A percentile compares a stretch with the other conserved stretches of the same genome.
Conservation (phyloP, 768 basidiomycete genomes). For the Mrakia gelida region DNA sequence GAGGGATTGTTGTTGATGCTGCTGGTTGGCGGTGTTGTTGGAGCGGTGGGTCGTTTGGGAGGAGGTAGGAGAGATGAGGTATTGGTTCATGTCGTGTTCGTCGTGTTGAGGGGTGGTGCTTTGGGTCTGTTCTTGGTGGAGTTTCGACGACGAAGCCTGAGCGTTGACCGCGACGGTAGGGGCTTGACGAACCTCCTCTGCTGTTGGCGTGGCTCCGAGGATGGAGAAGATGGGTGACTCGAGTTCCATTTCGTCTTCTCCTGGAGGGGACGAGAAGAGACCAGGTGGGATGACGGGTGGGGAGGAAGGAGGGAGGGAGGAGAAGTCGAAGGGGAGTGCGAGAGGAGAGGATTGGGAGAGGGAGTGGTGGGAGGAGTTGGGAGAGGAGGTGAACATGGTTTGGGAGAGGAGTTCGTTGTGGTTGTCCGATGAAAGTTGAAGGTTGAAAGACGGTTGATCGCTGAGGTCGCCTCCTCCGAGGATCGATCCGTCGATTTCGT, state of each 20-base stretch:
- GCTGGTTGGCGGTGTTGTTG: not conserved
- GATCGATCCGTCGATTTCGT: slow-evolving; percentile 4
- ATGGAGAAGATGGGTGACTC: not conserved
- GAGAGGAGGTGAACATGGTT: slow-evolving; percentile 20
- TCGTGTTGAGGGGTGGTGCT: not conserved
- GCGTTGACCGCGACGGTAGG: not conserved
- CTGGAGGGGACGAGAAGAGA: slow-evolving; percentile 24
- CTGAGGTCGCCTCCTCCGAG: slow-evolving; percentile 4
- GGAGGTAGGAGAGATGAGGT: slow-evolving; percentile 15
- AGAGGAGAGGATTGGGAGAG: slow-evolving; percentile 25
- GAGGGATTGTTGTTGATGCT: not conserved
- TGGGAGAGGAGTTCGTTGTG: slow-evolving; percentile 19
- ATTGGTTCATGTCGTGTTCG: slow-evolving; percentile 2
- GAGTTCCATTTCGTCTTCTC: slow-evolving; percentile 16
- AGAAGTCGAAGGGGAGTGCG: slow-evolving; percentile 27
- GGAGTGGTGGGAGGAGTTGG: slow-evolving; percentile 14
- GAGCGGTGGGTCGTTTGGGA: not conserved
- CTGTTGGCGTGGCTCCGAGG: slow-evolving; percentile 3
- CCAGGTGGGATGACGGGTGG: slow-evolving; percentile 27
- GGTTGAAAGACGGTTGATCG: not conserved
- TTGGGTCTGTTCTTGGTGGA: not conserved
- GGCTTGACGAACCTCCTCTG: not conserved
- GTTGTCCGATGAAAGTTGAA: slow-evolving; percentile 12
- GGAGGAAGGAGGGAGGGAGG: slow-evolving; percentile 30
- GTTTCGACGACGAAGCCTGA: not conserved